phyloP scores from a whole-genome alignment of 2,329 filamentous ascomycete genomes.

The Aspergillus sp. region DNA sequence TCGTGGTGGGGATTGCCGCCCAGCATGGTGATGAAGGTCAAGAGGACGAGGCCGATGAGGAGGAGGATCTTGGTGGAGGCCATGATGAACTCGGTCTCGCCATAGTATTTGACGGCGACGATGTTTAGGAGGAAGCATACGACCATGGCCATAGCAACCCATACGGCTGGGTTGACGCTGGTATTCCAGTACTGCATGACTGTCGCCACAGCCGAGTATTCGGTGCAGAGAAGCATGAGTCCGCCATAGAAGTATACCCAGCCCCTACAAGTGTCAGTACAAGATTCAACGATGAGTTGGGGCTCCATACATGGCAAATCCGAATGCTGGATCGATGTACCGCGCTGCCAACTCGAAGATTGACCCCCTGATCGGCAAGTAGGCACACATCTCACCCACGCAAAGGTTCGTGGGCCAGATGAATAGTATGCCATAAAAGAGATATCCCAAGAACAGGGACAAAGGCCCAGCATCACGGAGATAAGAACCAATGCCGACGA shows the following conservation, averaged over 20 bases:
- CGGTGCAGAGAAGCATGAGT: constrained; percentile 50
- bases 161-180: constrained; percentile 44
- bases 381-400: constrained; percentile 33
- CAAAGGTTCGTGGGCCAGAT: constrained; percentile 36
- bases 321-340: constrained; percentile 52
- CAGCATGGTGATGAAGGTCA: constrained; percentile 79
- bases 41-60: constrained; percentile 67
- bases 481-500: constrained; percentile 39
- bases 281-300: too few relatives aligned
- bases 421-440: constrained; percentile 37
- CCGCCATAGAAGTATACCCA: constrained; percentile 52
- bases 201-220: constrained; percentile 48
- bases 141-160: constrained; percentile 46
- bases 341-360: constrained; percentile 52
- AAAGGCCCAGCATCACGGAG: constrained; percentile 37
- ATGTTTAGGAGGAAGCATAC: constrained; percentile 62
- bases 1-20: constrained; percentile 74
- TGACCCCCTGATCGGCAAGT: constrained; percentile 47
- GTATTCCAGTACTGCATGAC: constrained; percentile 51
- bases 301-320: constrained; percentile 38
- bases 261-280: constrained; percentile 23
- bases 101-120: constrained; percentile 69
- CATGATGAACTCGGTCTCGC: constrained; percentile 72
- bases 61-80: constrained; percentile 70
- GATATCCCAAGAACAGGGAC: constrained; percentile 39